These are phyloP conservation scores for Neophaeococcomyces aloes DNA, from an alignment of 2,329 filamentous ascomycete species.

Conservation along the genomic window DNA sequence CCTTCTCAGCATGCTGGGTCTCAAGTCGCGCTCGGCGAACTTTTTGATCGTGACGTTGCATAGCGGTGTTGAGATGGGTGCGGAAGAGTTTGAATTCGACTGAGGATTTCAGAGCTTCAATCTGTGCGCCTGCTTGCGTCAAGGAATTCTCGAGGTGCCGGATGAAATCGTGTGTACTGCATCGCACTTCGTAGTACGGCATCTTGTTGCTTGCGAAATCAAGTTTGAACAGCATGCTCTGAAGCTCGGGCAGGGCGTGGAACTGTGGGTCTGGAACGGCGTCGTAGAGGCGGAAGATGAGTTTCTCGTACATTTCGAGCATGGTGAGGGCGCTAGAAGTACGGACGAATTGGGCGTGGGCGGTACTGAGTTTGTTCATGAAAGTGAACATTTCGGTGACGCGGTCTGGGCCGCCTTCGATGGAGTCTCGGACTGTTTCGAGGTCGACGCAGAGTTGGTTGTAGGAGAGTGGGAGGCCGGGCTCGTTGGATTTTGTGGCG, in stretches of 20 bases:
- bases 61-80: background rate
- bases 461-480: background rate
- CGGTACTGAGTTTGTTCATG: background rate
- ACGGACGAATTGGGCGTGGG: background rate
- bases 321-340: background rate
- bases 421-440: background rate
- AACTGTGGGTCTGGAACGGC: background rate
- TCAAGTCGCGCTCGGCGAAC: background rate
- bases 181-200: background rate
- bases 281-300: constrained; percentile 1
- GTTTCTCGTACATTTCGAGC: constrained; percentile 5
- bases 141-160: background rate
- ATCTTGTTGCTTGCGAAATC: background rate
- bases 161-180: background rate
- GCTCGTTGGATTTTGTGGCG: background rate
- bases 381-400: background rate
- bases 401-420: background rate
- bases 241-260: background rate
- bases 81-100: background rate
- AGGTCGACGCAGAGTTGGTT: background rate
- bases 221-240: background rate
- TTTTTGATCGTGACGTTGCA: background rate
- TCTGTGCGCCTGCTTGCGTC: background rate
- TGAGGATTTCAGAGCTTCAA: background rate
- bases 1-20: background rate